A percentile compares a stretch with the other conserved stretches of the same genome.
These are phyloP conservation scores for Boechera stricta DNA, from an alignment of 345 rosid species.

Conservation along the genomic window DNA sequence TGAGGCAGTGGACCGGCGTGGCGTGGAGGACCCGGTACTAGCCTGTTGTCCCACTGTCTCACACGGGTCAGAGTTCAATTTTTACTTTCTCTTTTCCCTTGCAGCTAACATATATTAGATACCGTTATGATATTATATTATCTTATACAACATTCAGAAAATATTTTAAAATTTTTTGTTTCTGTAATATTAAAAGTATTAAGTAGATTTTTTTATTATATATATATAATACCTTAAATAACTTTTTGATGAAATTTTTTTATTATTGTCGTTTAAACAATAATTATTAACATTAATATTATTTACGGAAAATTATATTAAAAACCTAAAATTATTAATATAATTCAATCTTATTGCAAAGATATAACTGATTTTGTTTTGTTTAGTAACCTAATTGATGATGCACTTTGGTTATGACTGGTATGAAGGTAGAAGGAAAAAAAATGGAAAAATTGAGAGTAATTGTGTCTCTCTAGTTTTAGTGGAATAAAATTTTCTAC, in stretches of 20 bases:
- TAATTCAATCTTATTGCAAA: neutral
- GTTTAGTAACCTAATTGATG: too few species aligned
- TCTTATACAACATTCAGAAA: neutral
- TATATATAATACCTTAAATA: too few species aligned
- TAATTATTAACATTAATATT: too few species aligned
- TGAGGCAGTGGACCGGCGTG: constrained; percentile 48
- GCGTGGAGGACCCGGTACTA: constrained; percentile 49
- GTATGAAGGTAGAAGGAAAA: too few species aligned
- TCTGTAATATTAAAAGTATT: neutral
- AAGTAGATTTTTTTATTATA: neutral
- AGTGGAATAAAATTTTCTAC: too few species aligned
- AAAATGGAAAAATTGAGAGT: too few species aligned
- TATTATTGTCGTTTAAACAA: neutral
- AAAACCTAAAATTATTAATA: neutral
- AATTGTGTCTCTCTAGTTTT: neutral
- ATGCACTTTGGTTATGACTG: too few species aligned
- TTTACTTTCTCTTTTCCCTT: neutral
- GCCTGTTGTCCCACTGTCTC: constrained; percentile 42
- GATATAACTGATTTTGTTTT: neutral
- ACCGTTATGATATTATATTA: neutral
- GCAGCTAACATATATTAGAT: neutral
- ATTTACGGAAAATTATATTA: neutral
- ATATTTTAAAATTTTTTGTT: neutral
- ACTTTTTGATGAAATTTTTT: neutral
- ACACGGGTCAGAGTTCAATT: constrained; percentile 29